Evolutionary conservation across 495 filamentous ascomycete genomes (phyloP), one percentile per base, ranked within the genome.

Genomic region (Neurospora sp.): DNA sequence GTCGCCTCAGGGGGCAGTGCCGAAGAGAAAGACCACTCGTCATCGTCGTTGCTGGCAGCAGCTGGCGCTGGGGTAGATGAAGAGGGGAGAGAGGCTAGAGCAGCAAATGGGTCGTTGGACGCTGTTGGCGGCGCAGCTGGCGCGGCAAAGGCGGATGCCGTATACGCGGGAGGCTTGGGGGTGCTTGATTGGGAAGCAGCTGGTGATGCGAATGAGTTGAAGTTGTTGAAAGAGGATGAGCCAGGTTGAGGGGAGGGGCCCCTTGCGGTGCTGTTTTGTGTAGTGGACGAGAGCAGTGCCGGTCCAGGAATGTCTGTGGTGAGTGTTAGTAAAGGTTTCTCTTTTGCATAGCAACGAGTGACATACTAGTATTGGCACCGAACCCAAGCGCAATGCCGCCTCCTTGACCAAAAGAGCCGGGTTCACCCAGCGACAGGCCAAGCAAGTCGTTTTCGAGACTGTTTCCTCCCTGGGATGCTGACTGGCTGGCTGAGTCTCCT

Each of bases 11-110:
- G 88, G 0, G 94, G 94, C 3, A 98, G 83, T 0, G 96, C 92
- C 5, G 96, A 98, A 9, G 92, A 87, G 78, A 98, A 99, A 42
- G 90, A 89, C 96, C 96, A 99, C 76, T 99, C 96, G 74, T 99
- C 96, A 27, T 93, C 91, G 39, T 90, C 88, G 70, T 90, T 75
- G 78, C 83, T 38, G 38, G 79, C 73, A 37, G 83, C 77, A 69
- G 82, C 76, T 70, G 81, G 75, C 20, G 76, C 74, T 69, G 81
- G 76, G 71, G 78, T 72, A 71, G 85, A 79, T 10, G 69, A 44
- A 22, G 77, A 81, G 68, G 85, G 83, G 68, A 88, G 85, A 37
- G 88, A 85, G 20, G 88, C 82, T 38, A 94, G 83, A n/a, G 89
- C 85, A n/a, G 91, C 90, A 78, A 94, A 94, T 61, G 91, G 91